Evolutionary conservation across 352 stramenopile species (phyloP).

Genomic region (Globisporangium cylindrosporum): DNA sequence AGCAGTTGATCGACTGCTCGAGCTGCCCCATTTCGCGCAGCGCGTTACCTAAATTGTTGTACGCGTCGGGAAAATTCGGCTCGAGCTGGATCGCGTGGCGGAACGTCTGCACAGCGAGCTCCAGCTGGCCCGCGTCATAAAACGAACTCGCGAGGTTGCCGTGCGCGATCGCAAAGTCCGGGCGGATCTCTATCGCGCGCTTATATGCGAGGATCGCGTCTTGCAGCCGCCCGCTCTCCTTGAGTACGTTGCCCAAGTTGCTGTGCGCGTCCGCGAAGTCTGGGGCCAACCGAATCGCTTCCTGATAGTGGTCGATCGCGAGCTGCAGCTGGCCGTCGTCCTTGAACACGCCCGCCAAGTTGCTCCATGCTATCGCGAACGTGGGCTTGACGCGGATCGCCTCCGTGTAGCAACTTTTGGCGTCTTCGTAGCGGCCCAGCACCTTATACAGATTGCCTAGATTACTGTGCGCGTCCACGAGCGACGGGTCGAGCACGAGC

Average conservation of each 20-base stretch:
- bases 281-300: constrained; percentile 77
- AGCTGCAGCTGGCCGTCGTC: constrained; percentile 81
- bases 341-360: constrained; percentile 90
- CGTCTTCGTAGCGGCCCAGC: constrained; percentile 80
- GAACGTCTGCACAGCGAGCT: constrained; percentile 86
- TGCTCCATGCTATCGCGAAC: constrained; percentile 92
- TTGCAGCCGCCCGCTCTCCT: constrained; percentile 62
- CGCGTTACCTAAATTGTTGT: constrained; percentile 94
- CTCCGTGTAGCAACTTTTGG: constrained; percentile 89
- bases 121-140: constrained; percentile 84
- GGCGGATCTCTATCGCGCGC: constrained; percentile 74
- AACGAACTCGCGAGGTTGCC: constrained; percentile 91
- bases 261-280: constrained; percentile 86
- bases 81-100: constrained; percentile 90
- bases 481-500: constrained; percentile 79
- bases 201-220: constrained; percentile 88
- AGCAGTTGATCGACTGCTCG: constrained; percentile 82
- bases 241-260: constrained; percentile 84
- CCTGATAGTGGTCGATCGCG: constrained; percentile 84
- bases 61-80: constrained; percentile 91
- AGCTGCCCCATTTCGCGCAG: constrained; percentile 82
- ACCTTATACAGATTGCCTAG: constrained; percentile 93
- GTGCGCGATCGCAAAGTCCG: constrained; percentile 90
- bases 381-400: constrained; percentile 87
- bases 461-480: constrained; percentile 94